Evolutionary conservation across 2,329 filamentous ascomycete species (phyloP), one percentile per base, ranked within the genome.

Genomic region (Pezicula rhizophila): DNA sequence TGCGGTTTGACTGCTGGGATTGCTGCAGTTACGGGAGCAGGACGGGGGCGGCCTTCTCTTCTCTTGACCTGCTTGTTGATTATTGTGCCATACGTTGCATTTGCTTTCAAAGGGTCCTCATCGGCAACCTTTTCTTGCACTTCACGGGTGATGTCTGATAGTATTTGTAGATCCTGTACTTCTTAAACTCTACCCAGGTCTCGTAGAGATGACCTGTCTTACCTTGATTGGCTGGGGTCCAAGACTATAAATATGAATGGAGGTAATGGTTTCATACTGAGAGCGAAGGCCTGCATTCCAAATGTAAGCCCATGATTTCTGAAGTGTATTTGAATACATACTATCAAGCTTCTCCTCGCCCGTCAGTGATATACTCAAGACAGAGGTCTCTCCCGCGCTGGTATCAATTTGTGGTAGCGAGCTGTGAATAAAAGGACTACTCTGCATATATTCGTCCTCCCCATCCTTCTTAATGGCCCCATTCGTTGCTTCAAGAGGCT

Each of bases 241-340:
- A 15, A 97, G 64, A 60, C 90, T 96, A 70, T 97, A 97, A 39
- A 97, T 71, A 59, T 96, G 89, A 51, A 96, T 84, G 0, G 88
- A 87, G 0, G 75, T 77, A 47, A 96, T 80, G n/a, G 80, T 73
- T 43, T 86, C 76, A 56, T 92, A 95, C 14, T 79, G 75, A 12
- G 74, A 71, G 49, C 89, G 80, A 1, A 79, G 73, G 55, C 79
- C 87, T 92, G 56, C 2, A 37, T 10, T 15, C 18, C 5, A 8
- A n/a, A 15, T 14, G 43, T 37, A 25, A 28, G 20, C 4, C 18
- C 18, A 11, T 17, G 14, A 20, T 15, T 5, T 31, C 26, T 23
- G 28, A 31, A 23, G 23, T 2, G 45, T 11, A 11, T 12, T 11
- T 23, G 10, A 23, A 28, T 85, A 85, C 50, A 14, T 49, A 63